A percentile compares a stretch with the other conserved stretches of the same genome.
Conservation (phyloP, 2,329 filamentous ascomycete species). For the Akanthomyces uredinophilus region DNA sequence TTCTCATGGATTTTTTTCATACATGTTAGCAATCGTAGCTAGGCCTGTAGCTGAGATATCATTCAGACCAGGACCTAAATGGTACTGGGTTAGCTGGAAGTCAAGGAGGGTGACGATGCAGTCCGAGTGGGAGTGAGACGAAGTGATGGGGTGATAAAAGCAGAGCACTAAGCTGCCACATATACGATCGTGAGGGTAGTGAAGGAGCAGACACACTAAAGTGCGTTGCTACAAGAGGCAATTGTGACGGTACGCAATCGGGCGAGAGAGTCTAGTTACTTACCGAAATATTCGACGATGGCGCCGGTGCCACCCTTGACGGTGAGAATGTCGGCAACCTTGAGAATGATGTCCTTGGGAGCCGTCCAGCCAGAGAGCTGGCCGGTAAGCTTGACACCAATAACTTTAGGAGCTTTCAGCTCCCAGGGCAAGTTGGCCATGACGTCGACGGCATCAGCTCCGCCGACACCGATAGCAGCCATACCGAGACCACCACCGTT, state of each 20-base stretch:
- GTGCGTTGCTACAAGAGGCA: no score
- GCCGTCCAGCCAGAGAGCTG: constrained; percentile 84
- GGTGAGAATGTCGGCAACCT: constrained; percentile 93
- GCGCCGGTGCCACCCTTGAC: constrained; percentile 97
- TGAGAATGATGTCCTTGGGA: constrained; percentile 95
- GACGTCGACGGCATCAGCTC: constrained; percentile 96
- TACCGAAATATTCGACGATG: constrained; percentile 56
- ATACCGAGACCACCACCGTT: constrained; percentile 96
- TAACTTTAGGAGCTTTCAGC: constrained; percentile 93
- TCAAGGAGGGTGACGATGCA: no score
- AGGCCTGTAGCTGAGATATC: constrained; percentile 64
- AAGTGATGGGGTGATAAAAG: no score
- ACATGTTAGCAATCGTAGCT: constrained; percentile 59
- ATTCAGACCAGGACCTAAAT: constrained; percentile 59
- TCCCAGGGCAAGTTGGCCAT: constrained; percentile 98
- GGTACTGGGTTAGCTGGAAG: constrained; percentile 40
- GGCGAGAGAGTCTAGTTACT: no score
- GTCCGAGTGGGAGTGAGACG: no score
- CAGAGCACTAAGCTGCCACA: no score
- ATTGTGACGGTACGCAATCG: no score
- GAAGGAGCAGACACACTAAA: no score
- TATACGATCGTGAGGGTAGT: no score
- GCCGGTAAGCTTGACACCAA: constrained; percentile 93
- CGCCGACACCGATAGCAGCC: constrained; percentile 92
- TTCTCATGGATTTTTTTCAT: no score